Conservation (phyloP, 768 basidiomycete genomes). For the Tricholoma flavovirens region DNA sequence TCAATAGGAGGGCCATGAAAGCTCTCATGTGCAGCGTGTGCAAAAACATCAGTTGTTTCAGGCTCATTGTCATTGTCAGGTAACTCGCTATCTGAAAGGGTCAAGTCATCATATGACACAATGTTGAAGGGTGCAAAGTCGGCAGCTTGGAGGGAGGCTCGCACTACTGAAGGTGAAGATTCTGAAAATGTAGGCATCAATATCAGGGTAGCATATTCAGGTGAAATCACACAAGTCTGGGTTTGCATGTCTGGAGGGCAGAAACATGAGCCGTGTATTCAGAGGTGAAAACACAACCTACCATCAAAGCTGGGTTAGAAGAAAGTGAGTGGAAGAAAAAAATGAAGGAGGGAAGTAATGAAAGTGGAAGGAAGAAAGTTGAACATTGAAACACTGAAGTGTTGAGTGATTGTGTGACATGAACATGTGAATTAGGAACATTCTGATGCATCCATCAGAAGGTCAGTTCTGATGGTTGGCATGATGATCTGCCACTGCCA, state of each 20-base stretch:
- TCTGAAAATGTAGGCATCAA: neutral
- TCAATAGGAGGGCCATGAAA: neutral
- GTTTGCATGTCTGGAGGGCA: neutral
- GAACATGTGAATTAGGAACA: neutral
- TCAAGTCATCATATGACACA: neutral
- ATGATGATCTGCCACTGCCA: neutral
- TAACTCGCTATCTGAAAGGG: too few species aligned
- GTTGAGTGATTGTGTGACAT: neutral
- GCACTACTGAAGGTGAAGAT: neutral
- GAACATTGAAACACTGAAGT: too few species aligned
- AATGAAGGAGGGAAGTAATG: neutral
- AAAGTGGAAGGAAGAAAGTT: neutral
- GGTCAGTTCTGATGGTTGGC: neutral
- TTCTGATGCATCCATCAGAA: neutral
- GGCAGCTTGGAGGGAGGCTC: neutral
- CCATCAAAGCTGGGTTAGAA: neutral
- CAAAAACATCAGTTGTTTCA: neutral
- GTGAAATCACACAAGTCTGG: neutral
- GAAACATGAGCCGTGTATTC: neutral
- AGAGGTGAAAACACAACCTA: neutral
- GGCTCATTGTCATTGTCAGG: neutral
- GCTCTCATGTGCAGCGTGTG: neutral
- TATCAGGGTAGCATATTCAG: neutral
- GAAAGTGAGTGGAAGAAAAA: neutral
- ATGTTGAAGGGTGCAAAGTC: neutral